Base-by-base conservation (phyloP, 2,329 filamentous ascomycete genomes). In the Nemania sp. region DNA sequence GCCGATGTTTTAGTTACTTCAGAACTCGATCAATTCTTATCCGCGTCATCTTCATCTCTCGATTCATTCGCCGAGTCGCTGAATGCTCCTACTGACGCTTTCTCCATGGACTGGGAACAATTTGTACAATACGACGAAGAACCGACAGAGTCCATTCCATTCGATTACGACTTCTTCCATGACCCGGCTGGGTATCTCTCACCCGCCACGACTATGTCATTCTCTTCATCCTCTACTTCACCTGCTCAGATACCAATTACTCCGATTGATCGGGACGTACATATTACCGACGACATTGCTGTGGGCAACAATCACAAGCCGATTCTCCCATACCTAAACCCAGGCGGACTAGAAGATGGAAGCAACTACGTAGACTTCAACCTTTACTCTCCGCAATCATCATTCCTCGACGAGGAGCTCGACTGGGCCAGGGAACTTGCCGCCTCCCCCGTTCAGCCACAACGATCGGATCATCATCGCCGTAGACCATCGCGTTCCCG, bases 331-430 rank as follows among this genome's bases (percentile, higher is more conserved):
- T 79, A 78, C 63, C 68, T 78, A 52, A 70, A 70, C 54, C 64
- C 69, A 3, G 66, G 65, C 17, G 67, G 66, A 49, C 56, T 61
- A 19, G 66, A 71, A 56, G 65, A 65, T 55, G 71, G 69, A 62
- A 70, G 75, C 66, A 68, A 78, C 67, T 82, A 82, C 62, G 69
- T 75, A 60, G 80, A 82, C 70, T 83, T 83, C 71, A 78, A 76
- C 63, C 74, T 82, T 14, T 83, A 76, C 70, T 82, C 80, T 44
- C 80, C 80, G 6, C 57, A 70, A 19, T 75, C 77, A 15, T 73
- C 69, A 54, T 75, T 75, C 64, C 70, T 77, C 12, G 78, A 80
- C 51, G 80, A 81, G 54, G 80, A 82, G 39, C 71, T 70, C 67
- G 52, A 59, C 41, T 50, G 62, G 20, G 54, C 36, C 2, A 67